These are phyloP conservation scores for Cerioporus squamosus DNA, from an alignment of 1,284 basidiomycete genomes.

Conservation along the genomic window DNA sequence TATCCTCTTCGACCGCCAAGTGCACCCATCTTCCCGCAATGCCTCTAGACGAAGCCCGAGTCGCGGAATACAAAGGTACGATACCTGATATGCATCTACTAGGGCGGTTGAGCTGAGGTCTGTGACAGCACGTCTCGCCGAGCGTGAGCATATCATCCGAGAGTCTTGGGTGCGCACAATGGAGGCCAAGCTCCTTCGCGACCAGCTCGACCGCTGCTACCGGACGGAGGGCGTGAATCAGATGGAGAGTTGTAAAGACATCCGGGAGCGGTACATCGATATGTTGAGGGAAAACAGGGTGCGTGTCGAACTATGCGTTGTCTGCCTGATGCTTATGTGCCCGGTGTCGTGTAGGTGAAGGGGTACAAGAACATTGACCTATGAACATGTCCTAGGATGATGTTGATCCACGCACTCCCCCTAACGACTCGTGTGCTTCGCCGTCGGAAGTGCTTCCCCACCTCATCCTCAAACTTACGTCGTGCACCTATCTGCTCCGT, in stretches of 20 bases:
- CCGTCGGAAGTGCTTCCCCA: neutral
- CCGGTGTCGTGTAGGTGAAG: constrained; percentile 33
- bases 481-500: no score
- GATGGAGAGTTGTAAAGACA: constrained; percentile 86
- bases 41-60: constrained; percentile 45
- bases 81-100: neutral
- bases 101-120: neutral
- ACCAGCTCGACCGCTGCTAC: constrained; percentile 93
- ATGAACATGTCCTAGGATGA: constrained; percentile 28
- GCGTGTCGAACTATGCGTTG: constrained; percentile 38
- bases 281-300: constrained; percentile 90
- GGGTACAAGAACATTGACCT: constrained; percentile 45
- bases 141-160: constrained; percentile 81
- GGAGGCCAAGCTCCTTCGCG: constrained; percentile 90
- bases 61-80: constrained; percentile 54
- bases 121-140: constrained; percentile 57
- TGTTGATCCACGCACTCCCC: neutral
- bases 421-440: neutral
- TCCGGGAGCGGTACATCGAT: constrained; percentile 83
- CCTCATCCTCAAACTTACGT: neutral
- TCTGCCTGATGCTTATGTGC: neutral
- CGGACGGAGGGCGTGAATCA: constrained; percentile 91
- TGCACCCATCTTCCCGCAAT: constrained; percentile 20
- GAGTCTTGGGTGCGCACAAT: constrained; percentile 96
- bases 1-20: constrained; percentile 4